Percentiles rank a stretch among this genome's conserved stretches.
These are phyloP conservation scores for Lophiostoma macrostomum DNA, from an alignment of 495 filamentous ascomycete genomes.

Conservation along the genomic window DNA sequence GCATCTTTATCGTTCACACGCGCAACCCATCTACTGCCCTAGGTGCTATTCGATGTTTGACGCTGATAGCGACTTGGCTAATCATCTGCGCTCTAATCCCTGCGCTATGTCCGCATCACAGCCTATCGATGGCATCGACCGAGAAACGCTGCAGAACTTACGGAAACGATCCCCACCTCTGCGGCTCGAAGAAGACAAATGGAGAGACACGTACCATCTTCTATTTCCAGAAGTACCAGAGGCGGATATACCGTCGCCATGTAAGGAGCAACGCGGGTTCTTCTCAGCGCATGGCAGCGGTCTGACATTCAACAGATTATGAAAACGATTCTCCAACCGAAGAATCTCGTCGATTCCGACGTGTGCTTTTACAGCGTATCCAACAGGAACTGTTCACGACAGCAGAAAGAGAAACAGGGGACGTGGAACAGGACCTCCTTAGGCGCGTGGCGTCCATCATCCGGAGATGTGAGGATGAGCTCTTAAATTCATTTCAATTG, in stretches of 20 bases:
- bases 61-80: slow-evolving; percentile 13
- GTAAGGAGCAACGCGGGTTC: no score
- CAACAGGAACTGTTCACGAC: slow-evolving; percentile 13
- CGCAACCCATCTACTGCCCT: slow-evolving; percentile 20
- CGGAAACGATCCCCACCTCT: slow-evolving; percentile 13
- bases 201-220: slow-evolving; percentile 19
- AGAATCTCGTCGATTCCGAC: slow-evolving; percentile 22
- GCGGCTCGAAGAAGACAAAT: slow-evolving; percentile 25
- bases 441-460: slow-evolving; percentile 20
- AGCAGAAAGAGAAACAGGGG: slow-evolving; percentile 13
- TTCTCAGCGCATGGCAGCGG: background rate
- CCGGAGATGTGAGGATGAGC: slow-evolving; percentile 17
- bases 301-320: slow-evolving; percentile 10
- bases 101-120: slow-evolving; percentile 13
- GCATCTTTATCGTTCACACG: slow-evolving; percentile 23
- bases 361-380: slow-evolving; percentile 18
- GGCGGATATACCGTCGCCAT: slow-evolving; percentile 19
- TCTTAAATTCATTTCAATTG: slow-evolving; percentile 6
- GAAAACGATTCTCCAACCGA: slow-evolving; percentile 20
- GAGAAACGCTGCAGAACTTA: slow-evolving; percentile 19
- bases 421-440: slow-evolving; percentile 15
- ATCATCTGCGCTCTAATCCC: slow-evolving; percentile 6
- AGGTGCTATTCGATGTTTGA: slow-evolving; percentile 22
- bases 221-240: slow-evolving; percentile 11
- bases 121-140: slow-evolving; percentile 21